Conservation (phyloP, 164 flowering plant genomes). For the Warburgia ugandensis region DNA sequence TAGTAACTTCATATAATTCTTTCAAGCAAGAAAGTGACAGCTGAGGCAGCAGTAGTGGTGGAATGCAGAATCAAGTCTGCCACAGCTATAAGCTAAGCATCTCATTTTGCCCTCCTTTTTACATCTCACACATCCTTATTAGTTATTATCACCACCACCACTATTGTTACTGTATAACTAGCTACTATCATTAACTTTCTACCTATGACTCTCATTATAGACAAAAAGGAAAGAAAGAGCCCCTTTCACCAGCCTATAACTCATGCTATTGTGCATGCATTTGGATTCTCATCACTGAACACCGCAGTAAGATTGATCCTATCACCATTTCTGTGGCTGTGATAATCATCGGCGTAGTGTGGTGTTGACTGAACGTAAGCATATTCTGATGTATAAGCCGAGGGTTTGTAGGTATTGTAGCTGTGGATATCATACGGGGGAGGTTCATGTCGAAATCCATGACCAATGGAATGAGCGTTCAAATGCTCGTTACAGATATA, state of each 20-base stretch:
- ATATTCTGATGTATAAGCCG: slow-evolving; percentile 31
- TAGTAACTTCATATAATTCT: too few relatives aligned
- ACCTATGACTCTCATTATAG: neutral
- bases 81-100: slow-evolving; percentile 4
- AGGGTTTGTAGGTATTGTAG: slow-evolving; percentile 58
- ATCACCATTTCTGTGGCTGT: slow-evolving; percentile 25
- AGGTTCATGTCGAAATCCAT: slow-evolving; percentile 24
- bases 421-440: slow-evolving; percentile 31
- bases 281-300: slow-evolving; percentile 94
- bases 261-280: slow-evolving; percentile 61
- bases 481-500: slow-evolving; percentile 19
- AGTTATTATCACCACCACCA: neutral
- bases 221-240: neutral
- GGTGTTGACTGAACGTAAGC: slow-evolving; percentile 38
- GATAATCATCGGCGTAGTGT: slow-evolving; percentile 37
- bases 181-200: neutral
- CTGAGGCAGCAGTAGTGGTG: too few relatives aligned
- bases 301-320: slow-evolving; percentile 54
- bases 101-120: neutral
- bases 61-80: slow-evolving; percentile 38
- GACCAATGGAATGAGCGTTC: slow-evolving; percentile 24
- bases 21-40: too few relatives aligned
- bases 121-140: neutral
- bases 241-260: neutral
- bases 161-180: neutral